A percentile compares a stretch with the other conserved stretches of the same genome.
Conservation (phyloP, 2,329 filamentous ascomycete genomes). For the Diaporthe australafricana region DNA sequence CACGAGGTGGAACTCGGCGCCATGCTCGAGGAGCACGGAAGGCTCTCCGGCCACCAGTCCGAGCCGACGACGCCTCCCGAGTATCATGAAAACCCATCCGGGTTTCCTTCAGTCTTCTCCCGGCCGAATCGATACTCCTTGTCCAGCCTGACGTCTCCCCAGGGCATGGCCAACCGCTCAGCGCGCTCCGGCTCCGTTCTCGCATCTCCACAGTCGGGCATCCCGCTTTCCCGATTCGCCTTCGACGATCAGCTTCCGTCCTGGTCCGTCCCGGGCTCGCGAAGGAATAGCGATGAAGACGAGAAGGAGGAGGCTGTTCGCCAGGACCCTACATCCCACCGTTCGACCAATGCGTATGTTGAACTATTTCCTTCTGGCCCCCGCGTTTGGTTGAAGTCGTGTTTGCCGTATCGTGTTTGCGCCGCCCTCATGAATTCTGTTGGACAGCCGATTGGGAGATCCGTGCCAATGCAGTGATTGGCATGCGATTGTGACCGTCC, state of each 20-base stretch:
- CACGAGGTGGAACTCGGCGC: conserved; percentile 86
- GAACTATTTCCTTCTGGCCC: conserved; percentile 32
- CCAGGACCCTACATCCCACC: conserved; percentile 76
- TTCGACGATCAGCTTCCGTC: conserved; percentile 78
- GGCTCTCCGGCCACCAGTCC: conserved; percentile 81
- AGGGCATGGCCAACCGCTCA: conserved; percentile 78
- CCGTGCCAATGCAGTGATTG: not conserved
- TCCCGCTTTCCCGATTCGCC: conserved; percentile 66
- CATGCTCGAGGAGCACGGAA: conserved; percentile 82
- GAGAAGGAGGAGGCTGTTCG: conserved; percentile 83
- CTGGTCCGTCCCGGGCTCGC: conserved; percentile 86
- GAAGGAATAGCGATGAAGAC: conserved; percentile 91
- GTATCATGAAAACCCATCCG: conserved; percentile 78
- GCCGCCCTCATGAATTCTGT: not conserved
- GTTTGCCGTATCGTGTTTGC: not conserved
- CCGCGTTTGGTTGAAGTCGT: not conserved
- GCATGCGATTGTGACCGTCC: not conserved
- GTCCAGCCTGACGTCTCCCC: conserved; percentile 86
- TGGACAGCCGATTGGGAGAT: not conserved
- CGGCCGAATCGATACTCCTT: conserved; percentile 84
- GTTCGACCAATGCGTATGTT: conserved; percentile 84
- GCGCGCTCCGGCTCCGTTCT: conserved; percentile 83
- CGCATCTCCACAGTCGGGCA: conserved; percentile 78
- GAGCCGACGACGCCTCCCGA: conserved; percentile 97
- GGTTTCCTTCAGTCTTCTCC: conserved; percentile 83